phyloP scores from a whole-genome alignment of 495 filamentous ascomycete genomes.

The Daldinia loculata region DNA sequence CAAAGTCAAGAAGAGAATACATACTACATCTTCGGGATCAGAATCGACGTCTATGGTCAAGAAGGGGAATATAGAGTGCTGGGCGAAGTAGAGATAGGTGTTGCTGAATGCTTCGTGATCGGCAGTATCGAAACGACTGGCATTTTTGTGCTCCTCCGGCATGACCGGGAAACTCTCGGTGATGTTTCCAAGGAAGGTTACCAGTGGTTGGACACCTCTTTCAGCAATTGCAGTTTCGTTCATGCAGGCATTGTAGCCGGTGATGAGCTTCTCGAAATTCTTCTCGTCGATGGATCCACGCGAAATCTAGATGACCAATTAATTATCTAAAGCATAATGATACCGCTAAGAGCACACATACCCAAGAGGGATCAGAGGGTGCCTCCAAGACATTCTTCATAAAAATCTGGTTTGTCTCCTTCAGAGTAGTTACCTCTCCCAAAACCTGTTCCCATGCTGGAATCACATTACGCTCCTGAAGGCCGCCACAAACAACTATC shows the following conservation, averaged over 20 bases:
- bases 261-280: conserved; percentile 72
- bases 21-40: conserved; percentile 14
- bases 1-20: background rate
- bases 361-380: conserved; percentile 51
- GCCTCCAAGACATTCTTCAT: conserved; percentile 69
- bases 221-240: conserved; percentile 62
- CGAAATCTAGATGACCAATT: conserved; percentile 22
- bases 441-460: conserved; percentile 67
- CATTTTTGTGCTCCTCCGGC: background rate
- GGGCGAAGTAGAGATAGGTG: background rate
- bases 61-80: conserved; percentile 15
- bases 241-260: conserved; percentile 69
- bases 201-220: conserved; percentile 62
- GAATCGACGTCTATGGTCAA: background rate
- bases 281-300: conserved; percentile 53
- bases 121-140: background rate
- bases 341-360: conserved; percentile 27
- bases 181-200: conserved; percentile 48
- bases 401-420: conserved; percentile 61
- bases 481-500: conserved; percentile 67
- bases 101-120: conserved; percentile 24
- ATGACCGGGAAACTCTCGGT: conserved; percentile 23
- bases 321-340: conserved; percentile 42
- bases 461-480: conserved; percentile 68
- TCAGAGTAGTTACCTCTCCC: conserved; percentile 59